These are phyloP conservation scores for Asterochloris sp. DNA, from an alignment of 139 green algal species.

Conservation along the genomic window DNA sequence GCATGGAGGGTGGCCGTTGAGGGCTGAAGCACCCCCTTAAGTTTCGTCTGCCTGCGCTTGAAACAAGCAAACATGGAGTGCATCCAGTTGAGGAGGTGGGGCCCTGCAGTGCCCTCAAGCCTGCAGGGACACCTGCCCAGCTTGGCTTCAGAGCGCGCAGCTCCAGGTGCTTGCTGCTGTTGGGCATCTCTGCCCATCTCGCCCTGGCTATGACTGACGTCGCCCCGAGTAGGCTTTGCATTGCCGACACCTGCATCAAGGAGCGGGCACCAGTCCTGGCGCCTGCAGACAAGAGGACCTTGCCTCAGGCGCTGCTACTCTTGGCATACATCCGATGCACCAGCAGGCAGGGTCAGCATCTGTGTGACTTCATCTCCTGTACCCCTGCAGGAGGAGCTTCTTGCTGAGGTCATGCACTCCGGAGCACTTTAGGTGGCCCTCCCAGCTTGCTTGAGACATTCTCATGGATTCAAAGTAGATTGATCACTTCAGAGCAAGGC, in stretches of 20 bases:
- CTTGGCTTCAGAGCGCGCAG: no score
- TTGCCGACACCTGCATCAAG: neutral
- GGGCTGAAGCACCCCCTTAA: neutral
- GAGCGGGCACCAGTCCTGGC: neutral
- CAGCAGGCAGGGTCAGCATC: neutral
- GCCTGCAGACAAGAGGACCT: neutral
- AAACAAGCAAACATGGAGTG: neutral
- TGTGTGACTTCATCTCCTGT: neutral
- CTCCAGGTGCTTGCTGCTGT: no score
- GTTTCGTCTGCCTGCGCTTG: neutral
- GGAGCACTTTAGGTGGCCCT: neutral
- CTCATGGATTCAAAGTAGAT: no score
- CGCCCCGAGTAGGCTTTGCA: neutral
- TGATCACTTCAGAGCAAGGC: no score
- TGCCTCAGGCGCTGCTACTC: neutral
- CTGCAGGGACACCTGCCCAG: no score
- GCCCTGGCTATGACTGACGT: neutral
- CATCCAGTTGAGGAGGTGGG: no score
- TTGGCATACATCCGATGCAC: neutral
- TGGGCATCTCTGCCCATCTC: neutral
- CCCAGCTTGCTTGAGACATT: no score
- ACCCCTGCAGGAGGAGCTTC: conserved; percentile 5
- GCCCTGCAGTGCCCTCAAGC: no score
- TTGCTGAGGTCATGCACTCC: conserved; percentile 15
- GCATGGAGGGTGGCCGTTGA: neutral